Conservation (phyloP, 1,139 yeast genomes). For the Casaregolazyma suthepensis region DNA sequence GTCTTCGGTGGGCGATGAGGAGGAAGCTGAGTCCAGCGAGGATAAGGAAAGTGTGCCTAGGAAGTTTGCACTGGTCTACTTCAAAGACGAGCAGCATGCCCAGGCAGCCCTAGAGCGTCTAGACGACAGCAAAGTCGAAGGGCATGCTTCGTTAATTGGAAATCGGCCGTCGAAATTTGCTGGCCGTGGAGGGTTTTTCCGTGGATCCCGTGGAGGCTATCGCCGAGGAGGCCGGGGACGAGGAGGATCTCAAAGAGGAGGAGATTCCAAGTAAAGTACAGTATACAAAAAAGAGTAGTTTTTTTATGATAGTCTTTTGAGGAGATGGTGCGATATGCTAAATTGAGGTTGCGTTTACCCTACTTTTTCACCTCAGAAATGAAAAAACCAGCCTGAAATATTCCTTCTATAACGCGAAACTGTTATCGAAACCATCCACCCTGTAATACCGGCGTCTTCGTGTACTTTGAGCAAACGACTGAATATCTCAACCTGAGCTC, state of each 20-base stretch:
- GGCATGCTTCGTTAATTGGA: constrained; percentile 25
- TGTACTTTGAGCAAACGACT: neutral
- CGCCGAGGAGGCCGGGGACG: constrained; percentile 14
- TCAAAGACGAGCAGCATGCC: constrained; percentile 33
- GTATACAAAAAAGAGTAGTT: neutral
- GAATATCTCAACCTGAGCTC: neutral
- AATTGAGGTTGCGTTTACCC: neutral
- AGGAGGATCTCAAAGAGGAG: neutral
- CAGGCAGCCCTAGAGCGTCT: constrained; percentile 31
- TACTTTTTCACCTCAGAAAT: neutral
- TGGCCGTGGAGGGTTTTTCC: constrained; percentile 14
- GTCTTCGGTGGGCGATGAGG: neutral
- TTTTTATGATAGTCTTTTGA: neutral
- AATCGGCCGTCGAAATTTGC: constrained; percentile 10
- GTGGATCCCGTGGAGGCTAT: constrained; percentile 1
- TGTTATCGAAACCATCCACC: neutral
- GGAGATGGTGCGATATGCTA: neutral
- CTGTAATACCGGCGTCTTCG: neutral
- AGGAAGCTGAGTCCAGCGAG: neutral
- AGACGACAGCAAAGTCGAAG: constrained; percentile 27
- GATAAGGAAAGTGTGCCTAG: neutral
- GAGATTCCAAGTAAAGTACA: neutral
- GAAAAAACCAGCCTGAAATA: neutral
- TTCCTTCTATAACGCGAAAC: neutral
- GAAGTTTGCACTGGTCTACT: constrained; percentile 35